Percentiles rank a stretch among this genome's conserved stretches.
These are phyloP conservation scores for Phytophthora tentaculata DNA, from an alignment of 352 stramenopile genomes.

Conservation along the genomic window DNA sequence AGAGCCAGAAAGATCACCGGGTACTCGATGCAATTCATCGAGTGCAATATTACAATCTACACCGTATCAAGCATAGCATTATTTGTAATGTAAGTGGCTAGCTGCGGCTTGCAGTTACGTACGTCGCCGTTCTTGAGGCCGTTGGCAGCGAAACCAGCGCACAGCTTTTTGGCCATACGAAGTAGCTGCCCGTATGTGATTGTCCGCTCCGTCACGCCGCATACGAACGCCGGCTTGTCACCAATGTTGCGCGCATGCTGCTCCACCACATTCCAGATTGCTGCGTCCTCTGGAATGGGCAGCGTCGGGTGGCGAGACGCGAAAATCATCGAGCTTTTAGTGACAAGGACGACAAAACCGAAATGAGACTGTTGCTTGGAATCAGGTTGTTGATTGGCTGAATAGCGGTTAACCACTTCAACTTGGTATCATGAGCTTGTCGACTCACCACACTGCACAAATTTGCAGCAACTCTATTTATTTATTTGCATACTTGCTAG, in stretches of 20 bases:
- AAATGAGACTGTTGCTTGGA: neutral
- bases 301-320: slow-evolving; percentile 39
- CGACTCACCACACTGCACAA: slow-evolving; percentile 8
- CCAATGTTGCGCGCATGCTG: slow-evolving; percentile 7
- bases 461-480: neutral
- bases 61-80: neutral
- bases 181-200: slow-evolving; percentile 42
- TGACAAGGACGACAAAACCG: neutral
- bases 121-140: slow-evolving; percentile 56
- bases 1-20: slow-evolving; percentile 52
- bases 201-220: slow-evolving; percentile 39
- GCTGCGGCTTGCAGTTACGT: slow-evolving; percentile 21
- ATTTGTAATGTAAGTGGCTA: too few species aligned
- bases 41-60: slow-evolving; percentile 49
- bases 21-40: slow-evolving; percentile 65
- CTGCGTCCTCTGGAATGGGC: slow-evolving; percentile 30
- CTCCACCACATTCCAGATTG: slow-evolving; percentile 48
- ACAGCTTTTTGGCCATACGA: slow-evolving; percentile 27
- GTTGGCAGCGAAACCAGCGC: slow-evolving; percentile 34
- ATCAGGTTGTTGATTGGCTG: slow-evolving; percentile 8
- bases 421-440: slow-evolving; percentile 3
- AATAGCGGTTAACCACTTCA: slow-evolving; percentile 14
- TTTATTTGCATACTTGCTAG: neutral
- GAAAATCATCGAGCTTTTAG: slow-evolving; percentile 43
- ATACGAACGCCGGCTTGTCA: slow-evolving; percentile 45